A percentile compares a stretch with the other conserved stretches of the same genome.
Evolutionary conservation across 495 filamentous ascomycete species (phyloP).

Genomic region (Penicillium atrosanguineum): DNA sequence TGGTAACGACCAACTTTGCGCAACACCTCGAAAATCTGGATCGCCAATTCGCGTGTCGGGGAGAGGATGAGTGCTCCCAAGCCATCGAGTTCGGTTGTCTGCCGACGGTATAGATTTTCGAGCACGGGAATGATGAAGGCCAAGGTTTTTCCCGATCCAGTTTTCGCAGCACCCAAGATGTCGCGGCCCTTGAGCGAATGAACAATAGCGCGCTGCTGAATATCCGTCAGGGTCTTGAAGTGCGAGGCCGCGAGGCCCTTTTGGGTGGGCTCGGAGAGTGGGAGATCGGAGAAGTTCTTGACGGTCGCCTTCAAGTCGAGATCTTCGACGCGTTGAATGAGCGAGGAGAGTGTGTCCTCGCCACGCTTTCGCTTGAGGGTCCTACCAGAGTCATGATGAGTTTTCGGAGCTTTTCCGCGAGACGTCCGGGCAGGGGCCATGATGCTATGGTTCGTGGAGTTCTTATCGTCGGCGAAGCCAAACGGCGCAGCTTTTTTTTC

Average conservation of each 20-base stretch:
- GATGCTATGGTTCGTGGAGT: conserved; percentile 1
- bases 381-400: conserved; percentile 28
- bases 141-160: conserved; percentile 93
- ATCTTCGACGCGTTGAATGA: conserved; percentile 48
- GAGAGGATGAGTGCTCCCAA: conserved; percentile 90
- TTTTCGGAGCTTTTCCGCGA: conserved; percentile 22
- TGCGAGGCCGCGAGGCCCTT: conserved; percentile 80
- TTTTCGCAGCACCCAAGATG: conserved; percentile 94
- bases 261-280: conserved; percentile 80
- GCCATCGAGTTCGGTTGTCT: conserved; percentile 89
- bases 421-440: conserved; percentile 32
- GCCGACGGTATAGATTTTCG: conserved; percentile 88
- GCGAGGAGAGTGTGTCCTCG: conserved; percentile 42
- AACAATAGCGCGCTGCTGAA: conserved; percentile 84
- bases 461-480: conserved; percentile 4
- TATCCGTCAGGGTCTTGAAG: conserved; percentile 86
- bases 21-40: conserved; percentile 96
- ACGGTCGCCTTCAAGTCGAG: conserved; percentile 49
- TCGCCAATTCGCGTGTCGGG: conserved; percentile 90
- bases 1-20: conserved; percentile 88
- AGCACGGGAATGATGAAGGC: conserved; percentile 90
- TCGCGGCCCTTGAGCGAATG: conserved; percentile 83
- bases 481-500: conserved; percentile 29
- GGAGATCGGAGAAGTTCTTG: conserved; percentile 70
- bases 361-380: conserved; percentile 64